Conservation (phyloP, 805 yeast species). For the Starmerella powellii region DNA sequence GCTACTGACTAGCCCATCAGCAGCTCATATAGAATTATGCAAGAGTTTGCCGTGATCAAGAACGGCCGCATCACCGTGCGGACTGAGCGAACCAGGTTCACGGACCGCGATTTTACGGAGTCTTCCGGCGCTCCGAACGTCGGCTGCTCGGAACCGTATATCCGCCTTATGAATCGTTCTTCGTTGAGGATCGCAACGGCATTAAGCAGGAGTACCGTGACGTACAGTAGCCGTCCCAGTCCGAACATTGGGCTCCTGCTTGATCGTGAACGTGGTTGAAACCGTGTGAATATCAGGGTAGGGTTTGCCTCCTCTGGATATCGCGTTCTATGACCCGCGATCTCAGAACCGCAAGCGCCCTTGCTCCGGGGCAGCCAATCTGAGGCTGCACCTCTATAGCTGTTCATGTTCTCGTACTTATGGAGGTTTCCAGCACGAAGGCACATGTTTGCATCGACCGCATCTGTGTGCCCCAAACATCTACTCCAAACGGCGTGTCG, state of each 20-base stretch:
- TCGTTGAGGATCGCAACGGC: constrained; percentile 70
- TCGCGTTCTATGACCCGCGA: no score
- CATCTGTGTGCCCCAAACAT: no score
- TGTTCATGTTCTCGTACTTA: no score
- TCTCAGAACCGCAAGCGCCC: no score
- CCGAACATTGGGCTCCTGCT: constrained; percentile 27
- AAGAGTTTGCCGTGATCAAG: constrained; percentile 50
- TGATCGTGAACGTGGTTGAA: not conserved
- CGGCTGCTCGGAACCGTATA: constrained; percentile 33
- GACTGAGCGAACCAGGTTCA: constrained; percentile 58
- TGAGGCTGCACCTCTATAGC: no score
- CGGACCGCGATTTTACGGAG: constrained; percentile 45
- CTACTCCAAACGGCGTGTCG: no score
- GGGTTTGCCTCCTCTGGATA: not conserved
- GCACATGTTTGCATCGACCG: no score
- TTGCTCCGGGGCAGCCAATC: no score
- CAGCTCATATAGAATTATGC: constrained; percentile 60
- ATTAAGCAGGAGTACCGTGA: constrained; percentile 43
- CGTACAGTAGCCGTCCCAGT: constrained; percentile 29
- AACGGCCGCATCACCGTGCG: constrained; percentile 69
- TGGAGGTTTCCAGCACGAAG: no score
- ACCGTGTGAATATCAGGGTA: not conserved
- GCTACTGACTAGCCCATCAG: constrained; percentile 55
- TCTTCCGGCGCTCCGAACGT: constrained; percentile 36
- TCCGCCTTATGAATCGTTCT: constrained; percentile 63